phyloP scores from a whole-genome alignment of 352 stramenopile species.

The Globisporangium paroecandrum region DNA sequence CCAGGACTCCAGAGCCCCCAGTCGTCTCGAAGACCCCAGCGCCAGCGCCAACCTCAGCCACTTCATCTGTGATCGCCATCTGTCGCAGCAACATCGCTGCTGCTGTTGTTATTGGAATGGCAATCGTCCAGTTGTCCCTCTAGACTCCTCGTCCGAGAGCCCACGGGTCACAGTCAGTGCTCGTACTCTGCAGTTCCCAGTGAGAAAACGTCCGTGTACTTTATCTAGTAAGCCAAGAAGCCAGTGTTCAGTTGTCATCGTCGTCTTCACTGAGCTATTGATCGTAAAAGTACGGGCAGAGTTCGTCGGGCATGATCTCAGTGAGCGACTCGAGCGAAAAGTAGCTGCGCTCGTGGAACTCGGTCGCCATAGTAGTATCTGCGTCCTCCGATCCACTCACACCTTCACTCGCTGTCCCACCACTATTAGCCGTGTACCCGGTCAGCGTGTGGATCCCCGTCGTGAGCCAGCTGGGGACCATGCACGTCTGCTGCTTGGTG shows the following conservation, averaged over 20 bases:
- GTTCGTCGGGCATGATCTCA: constrained; percentile 39
- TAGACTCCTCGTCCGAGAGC: background rate
- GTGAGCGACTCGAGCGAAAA: constrained; percentile 63
- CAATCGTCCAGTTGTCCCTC: background rate
- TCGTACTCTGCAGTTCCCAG: background rate
- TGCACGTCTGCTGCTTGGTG: constrained; percentile 1
- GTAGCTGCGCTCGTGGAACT: constrained; percentile 58
- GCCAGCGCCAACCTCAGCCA: background rate
- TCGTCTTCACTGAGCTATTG: background rate
- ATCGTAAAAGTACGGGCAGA: constrained; percentile 57
- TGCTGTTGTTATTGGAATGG: background rate
- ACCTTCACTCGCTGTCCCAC: background rate
- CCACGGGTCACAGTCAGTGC: background rate
- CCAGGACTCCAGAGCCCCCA: background rate
- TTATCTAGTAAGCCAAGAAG: background rate
- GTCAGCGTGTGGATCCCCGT: constrained; percentile 37
- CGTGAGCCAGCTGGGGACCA: constrained; percentile 13
- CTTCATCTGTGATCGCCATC: background rate
- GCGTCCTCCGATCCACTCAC: constrained; percentile 15
- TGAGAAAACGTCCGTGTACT: background rate
- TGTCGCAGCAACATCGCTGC: background rate
- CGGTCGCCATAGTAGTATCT: constrained; percentile 22
- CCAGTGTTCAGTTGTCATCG: background rate
- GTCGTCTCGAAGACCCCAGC: background rate
- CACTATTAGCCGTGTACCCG: constrained; percentile 17